phyloP scores from a whole-genome alignment of 176 grass and related monocot species.

The Rhynchospora tenuis region DNA sequence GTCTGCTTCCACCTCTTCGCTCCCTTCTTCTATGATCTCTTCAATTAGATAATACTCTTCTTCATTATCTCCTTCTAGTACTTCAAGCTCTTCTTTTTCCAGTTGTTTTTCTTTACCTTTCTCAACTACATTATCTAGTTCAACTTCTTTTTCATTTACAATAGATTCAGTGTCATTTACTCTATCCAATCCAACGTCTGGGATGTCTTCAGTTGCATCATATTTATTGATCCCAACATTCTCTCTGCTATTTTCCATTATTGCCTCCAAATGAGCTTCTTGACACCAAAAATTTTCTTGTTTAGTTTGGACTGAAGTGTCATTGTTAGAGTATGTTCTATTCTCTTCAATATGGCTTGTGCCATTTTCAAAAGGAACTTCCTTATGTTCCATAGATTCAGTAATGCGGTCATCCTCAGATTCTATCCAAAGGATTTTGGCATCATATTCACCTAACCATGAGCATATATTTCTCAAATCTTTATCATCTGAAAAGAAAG shows the following conservation, averaged over 20 bases:
- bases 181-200: not conserved
- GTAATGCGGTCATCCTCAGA: not conserved
- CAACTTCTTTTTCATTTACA: slow-evolving; percentile 37
- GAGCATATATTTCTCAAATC: slow-evolving; percentile 22
- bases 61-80: slow-evolving; percentile 58
- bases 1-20: slow-evolving; percentile 24
- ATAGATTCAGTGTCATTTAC: slow-evolving; percentile 6
- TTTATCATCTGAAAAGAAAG: slow-evolving; percentile 10
- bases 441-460: not conserved
- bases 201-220: not conserved
- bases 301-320: slow-evolving; percentile 1
- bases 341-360: not conserved
- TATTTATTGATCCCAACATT: not conserved
- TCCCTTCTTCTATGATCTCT: slow-evolving; percentile 26
- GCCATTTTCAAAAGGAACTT: not conserved
- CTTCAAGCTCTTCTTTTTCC: slow-evolving; percentile 61
- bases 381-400: slow-evolving; percentile 4
- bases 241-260: not conserved
- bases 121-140: slow-evolving; percentile 46
- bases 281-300: not conserved
- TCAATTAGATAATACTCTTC: slow-evolving; percentile 25
- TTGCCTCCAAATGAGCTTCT: not conserved
- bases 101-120: slow-evolving; percentile 67
- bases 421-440: slow-evolving; percentile 18
- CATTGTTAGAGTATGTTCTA: not conserved